Evolutionary conservation across 1,139 yeast genomes (phyloP).

Genomic region (Hansenula sp.): DNA sequence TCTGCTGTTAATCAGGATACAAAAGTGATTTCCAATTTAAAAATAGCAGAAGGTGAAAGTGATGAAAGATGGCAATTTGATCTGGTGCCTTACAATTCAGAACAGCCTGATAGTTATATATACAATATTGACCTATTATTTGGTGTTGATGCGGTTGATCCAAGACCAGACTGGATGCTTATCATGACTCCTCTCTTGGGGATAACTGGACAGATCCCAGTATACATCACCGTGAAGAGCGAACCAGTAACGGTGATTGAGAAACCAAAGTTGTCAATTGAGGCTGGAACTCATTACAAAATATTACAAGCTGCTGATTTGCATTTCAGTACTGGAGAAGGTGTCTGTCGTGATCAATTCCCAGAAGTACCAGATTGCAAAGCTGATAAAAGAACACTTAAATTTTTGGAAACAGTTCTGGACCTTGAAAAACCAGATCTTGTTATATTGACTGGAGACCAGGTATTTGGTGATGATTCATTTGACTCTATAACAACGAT

Average conservation of each 20-base stretch:
- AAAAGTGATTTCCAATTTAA: conserved; percentile 2
- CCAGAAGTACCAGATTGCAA: conserved; percentile 54
- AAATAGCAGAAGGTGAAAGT: neutral
- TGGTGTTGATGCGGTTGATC: conserved; percentile 73
- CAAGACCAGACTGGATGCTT: conserved; percentile 67
- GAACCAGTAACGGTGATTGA: conserved; percentile 22
- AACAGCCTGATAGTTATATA: conserved; percentile 27
- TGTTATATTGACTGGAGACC: conserved; percentile 86
- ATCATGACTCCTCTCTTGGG: conserved; percentile 25
- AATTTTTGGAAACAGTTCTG: conserved; percentile 59
- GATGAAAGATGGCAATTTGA: conserved; percentile 15
- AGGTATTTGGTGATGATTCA: conserved; percentile 63
- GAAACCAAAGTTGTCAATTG: conserved; percentile 25
- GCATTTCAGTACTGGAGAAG: conserved; percentile 77
- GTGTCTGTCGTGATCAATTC: conserved; percentile 70
- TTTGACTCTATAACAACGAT: conserved; percentile 77
- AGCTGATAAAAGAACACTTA: conserved; percentile 71
- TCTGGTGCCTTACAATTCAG: conserved; percentile 30
- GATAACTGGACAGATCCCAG: conserved; percentile 13
- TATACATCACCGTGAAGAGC: conserved; percentile 14
- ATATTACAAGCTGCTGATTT: conserved; percentile 85
- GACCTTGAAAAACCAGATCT: conserved; percentile 76
- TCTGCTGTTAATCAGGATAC: neutral
- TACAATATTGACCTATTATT: conserved; percentile 57
- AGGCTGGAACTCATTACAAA: conserved; percentile 45